Base-by-base conservation (phyloP, 1,284 basidiomycete species). In the Tausonia pullulans region DNA sequence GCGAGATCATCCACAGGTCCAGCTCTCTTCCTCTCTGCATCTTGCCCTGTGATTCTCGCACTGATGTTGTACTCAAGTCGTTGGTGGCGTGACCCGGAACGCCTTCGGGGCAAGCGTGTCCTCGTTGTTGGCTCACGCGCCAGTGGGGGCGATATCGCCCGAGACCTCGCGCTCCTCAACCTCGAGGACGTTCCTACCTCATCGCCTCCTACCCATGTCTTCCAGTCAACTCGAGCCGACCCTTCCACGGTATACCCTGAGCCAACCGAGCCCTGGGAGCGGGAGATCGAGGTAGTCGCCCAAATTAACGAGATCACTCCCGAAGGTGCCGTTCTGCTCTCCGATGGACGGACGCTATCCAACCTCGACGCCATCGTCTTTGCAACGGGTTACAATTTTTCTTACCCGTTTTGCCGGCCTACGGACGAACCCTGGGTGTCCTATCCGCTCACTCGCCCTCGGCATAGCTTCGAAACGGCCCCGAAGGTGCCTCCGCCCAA, bases 41-140 rank as follows among this genome's bases (percentile, higher is more conserved):
- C 48, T 49, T 8, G 14, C 48, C 69, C 75, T 75, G 0, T 71
- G 79, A 7, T 80, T 76, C 76, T 82, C 77, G 67, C 72, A 78
- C 13, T 70, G 70, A 3, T 75, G 79, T 0, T 64, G 0, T 67
- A 69, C 13, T 72, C 69, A 63, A 27, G 74, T 53, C 71, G 69
- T 14, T 54, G 61, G 69, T 59, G 69, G 69, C 66, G 72, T 68
- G 9, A 40, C 53, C 45, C 51, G 1, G 7, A 6, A 0, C 4
- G 11, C 58, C 59, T n/a, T 51, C 57, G 57, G 9, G 55, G 48
- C 5, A 68, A 77, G 70, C 76, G 70, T 1, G 76, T 81, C 5
- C 72, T 82, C 39, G 78, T 82, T 0, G 77, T 82, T 6, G 81
- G 81, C 5, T 79, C 78, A 44, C 76, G 74, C n/a, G 77, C 77